A percentile compares a stretch with the other conserved stretches of the same genome.
phyloP scores from a whole-genome alignment of 345 rosid species.

The Hibiscus mutabilis region DNA sequence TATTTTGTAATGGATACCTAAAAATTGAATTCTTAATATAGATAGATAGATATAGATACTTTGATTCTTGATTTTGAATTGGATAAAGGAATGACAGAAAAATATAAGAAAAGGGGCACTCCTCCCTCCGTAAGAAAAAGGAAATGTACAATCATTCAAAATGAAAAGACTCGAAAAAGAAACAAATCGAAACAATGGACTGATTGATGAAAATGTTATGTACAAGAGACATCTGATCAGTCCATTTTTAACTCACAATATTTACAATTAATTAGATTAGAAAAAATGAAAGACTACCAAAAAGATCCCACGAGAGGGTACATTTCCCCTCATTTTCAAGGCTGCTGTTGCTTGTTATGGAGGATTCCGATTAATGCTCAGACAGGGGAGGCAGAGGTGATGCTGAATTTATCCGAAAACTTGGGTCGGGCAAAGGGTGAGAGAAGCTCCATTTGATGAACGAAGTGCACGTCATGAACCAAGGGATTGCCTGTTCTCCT shows the following conservation, averaged over 20 bases:
- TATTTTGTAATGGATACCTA: too few relatives aligned
- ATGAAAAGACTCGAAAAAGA: background rate
- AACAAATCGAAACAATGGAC: background rate
- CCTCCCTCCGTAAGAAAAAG: background rate
- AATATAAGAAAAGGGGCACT: background rate
- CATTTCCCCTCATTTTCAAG: background rate
- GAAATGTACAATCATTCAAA: background rate
- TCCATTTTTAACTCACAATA: background rate
- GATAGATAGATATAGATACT: background rate
- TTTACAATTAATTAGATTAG: background rate
- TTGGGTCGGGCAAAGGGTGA: constrained; percentile 51
- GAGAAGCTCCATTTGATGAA: constrained; percentile 57
- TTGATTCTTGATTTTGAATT: background rate
- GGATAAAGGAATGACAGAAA: background rate
- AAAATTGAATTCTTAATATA: too few relatives aligned
- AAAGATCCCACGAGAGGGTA: background rate
- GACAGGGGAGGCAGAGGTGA: constrained; percentile 31
- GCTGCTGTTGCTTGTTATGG: background rate
- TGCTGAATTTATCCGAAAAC: constrained; percentile 32
- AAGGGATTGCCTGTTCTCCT: constrained; percentile 63
- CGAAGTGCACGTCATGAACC: constrained; percentile 54
- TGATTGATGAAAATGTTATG: background rate
- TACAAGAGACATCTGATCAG: background rate
- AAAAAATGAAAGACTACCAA: constrained; percentile 5
- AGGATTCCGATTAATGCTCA: background rate